Evolutionary conservation across 495 filamentous ascomycete species (phyloP).

Genomic region (Astrothelium macrocarpum): DNA sequence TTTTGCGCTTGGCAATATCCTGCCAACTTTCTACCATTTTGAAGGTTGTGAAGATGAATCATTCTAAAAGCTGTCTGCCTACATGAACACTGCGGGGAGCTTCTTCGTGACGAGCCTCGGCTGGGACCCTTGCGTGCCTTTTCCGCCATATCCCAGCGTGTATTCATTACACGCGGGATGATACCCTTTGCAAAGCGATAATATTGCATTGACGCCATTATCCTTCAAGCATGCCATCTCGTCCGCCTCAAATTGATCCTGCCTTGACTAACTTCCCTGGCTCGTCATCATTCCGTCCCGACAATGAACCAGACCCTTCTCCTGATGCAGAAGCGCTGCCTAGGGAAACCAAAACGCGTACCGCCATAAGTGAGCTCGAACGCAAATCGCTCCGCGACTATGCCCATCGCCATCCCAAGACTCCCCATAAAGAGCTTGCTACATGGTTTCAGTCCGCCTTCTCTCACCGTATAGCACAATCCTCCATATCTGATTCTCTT

Average conservation of each 20-base stretch:
- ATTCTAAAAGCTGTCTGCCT: too few relatives aligned
- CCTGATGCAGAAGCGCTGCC: not conserved
- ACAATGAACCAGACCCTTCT: not conserved
- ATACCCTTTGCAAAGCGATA: slow-evolving; percentile 1
- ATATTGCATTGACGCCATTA: not conserved
- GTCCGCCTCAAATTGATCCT: not conserved
- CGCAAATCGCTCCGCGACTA: slow-evolving; percentile 4
- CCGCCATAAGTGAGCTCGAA: slow-evolving; percentile 5
- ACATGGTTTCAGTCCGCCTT: not conserved
- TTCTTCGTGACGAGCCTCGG: not conserved
- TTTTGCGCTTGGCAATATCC: slow-evolving; percentile 27
- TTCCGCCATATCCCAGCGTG: not conserved
- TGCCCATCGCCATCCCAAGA: not conserved
- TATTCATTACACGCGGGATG: not conserved
- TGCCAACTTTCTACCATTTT: slow-evolving; percentile 28
- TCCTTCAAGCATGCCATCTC: not conserved
- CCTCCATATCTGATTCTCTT: not conserved
- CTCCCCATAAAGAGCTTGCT: not conserved
- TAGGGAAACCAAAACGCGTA: not conserved
- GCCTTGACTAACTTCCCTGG: not conserved
- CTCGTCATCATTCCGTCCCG: not conserved
- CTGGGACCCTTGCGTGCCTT: too few relatives aligned
- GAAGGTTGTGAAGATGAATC: too few relatives aligned
- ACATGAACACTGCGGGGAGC: too few relatives aligned
- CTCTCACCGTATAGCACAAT: not conserved